phyloP scores from a whole-genome alignment of 2,329 filamentous ascomycete species.

The Sporothrix pseudoabietina region DNA sequence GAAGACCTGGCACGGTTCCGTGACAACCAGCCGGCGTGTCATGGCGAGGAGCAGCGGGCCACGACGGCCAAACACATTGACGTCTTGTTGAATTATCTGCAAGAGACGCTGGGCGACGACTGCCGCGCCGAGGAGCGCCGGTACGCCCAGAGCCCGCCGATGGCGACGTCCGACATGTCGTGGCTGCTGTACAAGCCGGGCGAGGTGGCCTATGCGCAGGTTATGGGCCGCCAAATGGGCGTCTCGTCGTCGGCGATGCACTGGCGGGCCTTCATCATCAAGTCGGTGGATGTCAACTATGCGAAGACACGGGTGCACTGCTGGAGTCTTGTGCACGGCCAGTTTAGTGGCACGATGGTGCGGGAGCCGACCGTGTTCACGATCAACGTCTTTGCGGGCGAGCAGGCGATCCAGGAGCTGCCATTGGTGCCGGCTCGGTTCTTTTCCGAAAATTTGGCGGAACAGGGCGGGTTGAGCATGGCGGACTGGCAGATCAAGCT shows the following conservation, averaged over 20 bases:
- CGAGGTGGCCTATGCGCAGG: slow-evolving; percentile 48
- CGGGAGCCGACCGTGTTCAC: slow-evolving; percentile 45
- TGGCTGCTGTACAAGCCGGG: slow-evolving; percentile 53
- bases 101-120: slow-evolving; percentile 43
- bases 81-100: slow-evolving; percentile 49
- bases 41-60: slow-evolving; percentile 46
- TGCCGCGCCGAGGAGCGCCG: slow-evolving; percentile 48
- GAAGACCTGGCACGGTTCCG: slow-evolving; percentile 48
- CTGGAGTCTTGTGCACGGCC: slow-evolving; percentile 48
- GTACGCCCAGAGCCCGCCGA: slow-evolving; percentile 44
- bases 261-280: slow-evolving; percentile 50
- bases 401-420: slow-evolving; percentile 48
- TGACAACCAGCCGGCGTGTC: slow-evolving; percentile 45
- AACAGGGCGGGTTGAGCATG: slow-evolving; percentile 39
- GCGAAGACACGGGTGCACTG: slow-evolving; percentile 7
- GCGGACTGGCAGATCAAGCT: slow-evolving; percentile 45
- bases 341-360: slow-evolving; percentile 39
- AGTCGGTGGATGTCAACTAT: slow-evolving; percentile 37
- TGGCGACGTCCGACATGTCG: slow-evolving; percentile 50
- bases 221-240: slow-evolving; percentile 29
- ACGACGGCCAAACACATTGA: slow-evolving; percentile 51
- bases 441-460: slow-evolving; percentile 45
- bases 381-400: slow-evolving; percentile 47
- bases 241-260: slow-evolving; percentile 36
- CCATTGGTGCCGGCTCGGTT: slow-evolving; percentile 48